A percentile compares a stretch with the other conserved stretches of the same genome.
phyloP scores from a whole-genome alignment of 139 green algal genomes.

The Trebouxia sp. region DNA sequence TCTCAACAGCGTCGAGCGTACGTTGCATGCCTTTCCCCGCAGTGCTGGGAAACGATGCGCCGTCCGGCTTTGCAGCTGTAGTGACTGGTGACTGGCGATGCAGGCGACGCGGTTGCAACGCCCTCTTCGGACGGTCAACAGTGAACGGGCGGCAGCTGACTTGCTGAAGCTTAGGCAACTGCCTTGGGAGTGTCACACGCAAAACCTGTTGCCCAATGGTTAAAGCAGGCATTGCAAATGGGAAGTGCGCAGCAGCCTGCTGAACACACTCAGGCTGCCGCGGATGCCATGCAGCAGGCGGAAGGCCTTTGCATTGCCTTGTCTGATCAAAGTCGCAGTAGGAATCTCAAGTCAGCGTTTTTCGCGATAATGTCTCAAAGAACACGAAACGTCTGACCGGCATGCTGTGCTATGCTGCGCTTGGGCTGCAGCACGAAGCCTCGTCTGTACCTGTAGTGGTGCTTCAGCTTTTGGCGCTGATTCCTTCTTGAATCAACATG shows the following conservation, averaged over 20 bases:
- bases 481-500: neutral
- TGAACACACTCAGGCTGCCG: neutral
- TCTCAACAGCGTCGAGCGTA: neutral
- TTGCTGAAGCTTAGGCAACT: no score
- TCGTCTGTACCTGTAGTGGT: no score
- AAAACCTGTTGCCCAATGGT: no score
- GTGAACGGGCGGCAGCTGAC: no score
- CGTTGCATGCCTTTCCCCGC: neutral
- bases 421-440: no score
- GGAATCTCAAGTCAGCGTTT: neutral
- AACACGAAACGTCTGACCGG: no score
- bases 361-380: no score
- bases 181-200: no score
- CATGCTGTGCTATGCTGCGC: no score
- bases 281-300: neutral
- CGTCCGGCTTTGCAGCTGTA: neutral
- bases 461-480: no score
- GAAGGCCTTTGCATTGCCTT: neutral
- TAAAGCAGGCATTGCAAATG: no score
- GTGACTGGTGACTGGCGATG: neutral
- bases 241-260: neutral
- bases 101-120: neutral
- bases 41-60: neutral
- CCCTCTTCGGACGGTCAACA: neutral
- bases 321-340: constrained; percentile 1